These are phyloP conservation scores for Globisporangium nagaii DNA, from an alignment of 352 stramenopile species.

Conservation along the genomic window DNA sequence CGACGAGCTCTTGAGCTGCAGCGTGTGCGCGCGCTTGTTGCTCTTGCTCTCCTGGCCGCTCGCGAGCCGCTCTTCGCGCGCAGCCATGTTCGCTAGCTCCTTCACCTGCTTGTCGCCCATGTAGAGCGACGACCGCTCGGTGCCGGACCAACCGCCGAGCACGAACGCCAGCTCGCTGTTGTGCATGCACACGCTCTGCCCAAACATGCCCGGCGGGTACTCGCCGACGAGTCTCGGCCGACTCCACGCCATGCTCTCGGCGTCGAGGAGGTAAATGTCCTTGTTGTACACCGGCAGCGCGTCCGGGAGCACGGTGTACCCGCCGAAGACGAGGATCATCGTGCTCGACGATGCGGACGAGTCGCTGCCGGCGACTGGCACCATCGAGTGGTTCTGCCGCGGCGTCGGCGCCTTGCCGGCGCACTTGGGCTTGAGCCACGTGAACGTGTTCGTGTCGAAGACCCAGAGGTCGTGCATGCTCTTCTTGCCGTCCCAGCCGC, in stretches of 20 bases:
- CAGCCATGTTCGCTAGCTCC: constrained; percentile 44
- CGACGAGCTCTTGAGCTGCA: constrained; percentile 32
- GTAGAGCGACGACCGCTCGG: constrained; percentile 64
- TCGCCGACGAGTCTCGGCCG: constrained; percentile 63
- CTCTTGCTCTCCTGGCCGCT: constrained; percentile 31
- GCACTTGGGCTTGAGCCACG: constrained; percentile 65
- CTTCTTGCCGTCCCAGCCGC: constrained; percentile 80
- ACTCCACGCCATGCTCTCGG: constrained; percentile 48
- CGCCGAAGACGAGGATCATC: constrained; percentile 71
- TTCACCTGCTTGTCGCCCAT: constrained; percentile 72
- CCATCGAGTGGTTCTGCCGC: constrained; percentile 75
- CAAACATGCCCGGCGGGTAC: constrained; percentile 59
- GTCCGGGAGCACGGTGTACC: constrained; percentile 50
- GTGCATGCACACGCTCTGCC: constrained; percentile 41
- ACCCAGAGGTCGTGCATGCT: constrained; percentile 73
- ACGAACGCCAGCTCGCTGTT: constrained; percentile 49
- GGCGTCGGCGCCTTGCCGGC: constrained; percentile 53
- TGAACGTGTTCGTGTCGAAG: constrained; percentile 68
- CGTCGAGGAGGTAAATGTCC: constrained; percentile 67
- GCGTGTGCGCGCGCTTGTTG: constrained; percentile 29
- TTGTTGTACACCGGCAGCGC: constrained; percentile 67
- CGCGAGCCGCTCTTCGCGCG: constrained; percentile 48
- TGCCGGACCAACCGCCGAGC: constrained; percentile 72
- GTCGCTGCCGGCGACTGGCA: constrained; percentile 23
- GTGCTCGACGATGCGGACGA: constrained; percentile 12